Evolutionary conservation across 169 alveolate species (phyloP).

Genomic region (Plasmodium gonderi): DNA sequence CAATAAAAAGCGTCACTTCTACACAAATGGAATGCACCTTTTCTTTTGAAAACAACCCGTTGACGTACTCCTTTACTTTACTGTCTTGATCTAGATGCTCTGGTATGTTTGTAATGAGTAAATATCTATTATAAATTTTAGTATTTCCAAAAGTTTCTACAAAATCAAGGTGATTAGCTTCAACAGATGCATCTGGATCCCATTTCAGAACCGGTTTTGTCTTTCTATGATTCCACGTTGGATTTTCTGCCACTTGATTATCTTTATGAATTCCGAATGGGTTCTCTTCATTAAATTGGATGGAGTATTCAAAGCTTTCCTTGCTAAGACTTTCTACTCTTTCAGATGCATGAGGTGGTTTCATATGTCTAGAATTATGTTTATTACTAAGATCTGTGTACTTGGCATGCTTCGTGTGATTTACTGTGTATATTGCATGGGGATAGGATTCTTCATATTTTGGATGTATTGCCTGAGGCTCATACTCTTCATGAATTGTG

Average conservation of each 20-base stretch:
- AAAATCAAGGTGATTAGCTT: constrained; percentile 47
- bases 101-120: constrained; percentile 35
- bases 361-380: not conserved
- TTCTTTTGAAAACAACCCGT: not conserved
- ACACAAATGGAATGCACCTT: not conserved
- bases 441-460: too few species aligned
- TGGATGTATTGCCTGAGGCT: not conserved
- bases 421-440: not conserved
- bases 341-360: not conserved
- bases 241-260: constrained; percentile 19
- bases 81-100: not conserved
- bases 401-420: not conserved
- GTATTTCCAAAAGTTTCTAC: not conserved
- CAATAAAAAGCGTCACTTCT: constrained; percentile 7
- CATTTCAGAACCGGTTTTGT: constrained; percentile 9
- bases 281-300: constrained; percentile 26
- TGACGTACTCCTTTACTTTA: constrained; percentile 23
- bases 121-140: constrained; percentile 31
- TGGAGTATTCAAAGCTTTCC: not conserved
- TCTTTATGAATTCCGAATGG: constrained; percentile 32
- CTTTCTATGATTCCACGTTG: constrained; percentile 35
- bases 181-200: constrained; percentile 30
- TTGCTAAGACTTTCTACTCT: not conserved
- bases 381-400: not conserved
- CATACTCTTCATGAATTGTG: not conserved